phyloP scores from a whole-genome alignment of 2,329 filamentous ascomycete species.

The Aspergillus oerlinghausenensis region DNA sequence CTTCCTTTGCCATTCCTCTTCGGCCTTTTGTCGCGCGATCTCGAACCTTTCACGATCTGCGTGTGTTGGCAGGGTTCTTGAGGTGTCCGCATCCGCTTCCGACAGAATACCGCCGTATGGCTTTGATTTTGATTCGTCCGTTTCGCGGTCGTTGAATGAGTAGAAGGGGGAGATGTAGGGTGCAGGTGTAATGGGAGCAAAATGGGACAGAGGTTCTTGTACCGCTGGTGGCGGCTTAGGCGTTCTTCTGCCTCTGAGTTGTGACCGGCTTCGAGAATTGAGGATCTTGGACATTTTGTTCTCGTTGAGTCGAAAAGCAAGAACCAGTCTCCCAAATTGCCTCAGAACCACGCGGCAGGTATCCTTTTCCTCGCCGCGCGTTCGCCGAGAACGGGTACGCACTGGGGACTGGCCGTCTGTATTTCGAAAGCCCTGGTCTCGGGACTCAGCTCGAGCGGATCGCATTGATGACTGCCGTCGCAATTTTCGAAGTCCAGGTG shows the following conservation, averaged over 20 bases:
- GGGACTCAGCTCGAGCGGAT: conserved; percentile 18
- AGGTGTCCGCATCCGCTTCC: conserved; percentile 85
- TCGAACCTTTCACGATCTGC: conserved; percentile 84
- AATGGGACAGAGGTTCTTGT: conserved; percentile 50
- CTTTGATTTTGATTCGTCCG: conserved; percentile 83
- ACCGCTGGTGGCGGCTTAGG: conserved; percentile 39
- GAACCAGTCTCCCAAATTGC: conserved; percentile 46
- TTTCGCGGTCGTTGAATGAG: conserved; percentile 82
- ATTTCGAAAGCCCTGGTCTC: conserved; percentile 17
- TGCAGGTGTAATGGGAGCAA: conserved; percentile 55
- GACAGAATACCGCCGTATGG: conserved; percentile 92
- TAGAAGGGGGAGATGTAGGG: conserved; percentile 77
- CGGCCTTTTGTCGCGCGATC: conserved; percentile 81
- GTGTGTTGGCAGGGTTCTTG: conserved; percentile 74
- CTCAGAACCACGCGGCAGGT: conserved; percentile 38
- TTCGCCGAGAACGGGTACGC: conserved; percentile 56
- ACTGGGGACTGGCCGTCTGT: conserved; percentile 20
- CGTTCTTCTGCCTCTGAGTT: conserved; percentile 47
- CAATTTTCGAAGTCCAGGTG: conserved; percentile 47
- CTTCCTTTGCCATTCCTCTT: conserved; percentile 81
- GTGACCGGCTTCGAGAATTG: conserved; percentile 55
- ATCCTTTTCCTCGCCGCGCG: conserved; percentile 40
- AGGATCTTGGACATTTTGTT: conserved; percentile 58
- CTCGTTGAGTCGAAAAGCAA: conserved; percentile 57
- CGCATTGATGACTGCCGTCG: conserved; percentile 30